Evolutionary conservation across 2,329 filamentous ascomycete genomes (phyloP), one percentile per base, ranked within the genome.

Genomic region (Hypoxylon sp.): DNA sequence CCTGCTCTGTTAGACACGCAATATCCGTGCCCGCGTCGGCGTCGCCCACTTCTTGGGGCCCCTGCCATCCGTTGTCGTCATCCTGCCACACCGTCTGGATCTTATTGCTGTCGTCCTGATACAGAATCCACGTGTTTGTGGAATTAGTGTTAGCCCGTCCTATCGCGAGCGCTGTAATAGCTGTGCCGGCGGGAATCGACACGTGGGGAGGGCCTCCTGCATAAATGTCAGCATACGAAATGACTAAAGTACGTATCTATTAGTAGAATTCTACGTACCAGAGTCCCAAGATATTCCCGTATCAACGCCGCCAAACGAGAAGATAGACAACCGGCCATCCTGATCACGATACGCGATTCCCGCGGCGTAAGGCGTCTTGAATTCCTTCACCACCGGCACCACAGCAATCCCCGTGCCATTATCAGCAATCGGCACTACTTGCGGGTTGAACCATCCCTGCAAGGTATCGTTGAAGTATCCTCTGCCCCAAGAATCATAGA

Each of bases 91-190:
- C 68, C 9, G 58, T 58, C 13, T 67, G 69, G 19, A 74, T 68
- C 42, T 65, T 64, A 46, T 67, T 67, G 26, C 33, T 48, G 24
- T 51, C 63, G 51, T 75, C 74, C 52, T 76, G 73, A 14, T 74
- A 75, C 9, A 74, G 44, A 14, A 75, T 60, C 57, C 70, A 73
- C 3, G 70, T 74, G 60, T 74, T 72, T 11, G 72, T 68, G 8
- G 64, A 52, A 22, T 68, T 71, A 35, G 33, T 58, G 5, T 53
- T 46, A 5, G 57, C 10, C 10, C 72, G 66, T n/a, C 59, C 68
- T 6, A 68, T 60, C 6, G 70, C 62, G 19, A 74, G 64, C 10
- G 65, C 74, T 26, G 63, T 70, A 52, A 74, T 70, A 8, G 73
- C 47, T 3, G 72, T 73, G 14, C 68, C 63, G 1, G 62, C 48